Percentiles rank a stretch among this genome's conserved stretches.
These are phyloP conservation scores for Hebeloma cylindrosporum DNA, from an alignment of 768 basidiomycete species.

Conservation along the genomic window DNA sequence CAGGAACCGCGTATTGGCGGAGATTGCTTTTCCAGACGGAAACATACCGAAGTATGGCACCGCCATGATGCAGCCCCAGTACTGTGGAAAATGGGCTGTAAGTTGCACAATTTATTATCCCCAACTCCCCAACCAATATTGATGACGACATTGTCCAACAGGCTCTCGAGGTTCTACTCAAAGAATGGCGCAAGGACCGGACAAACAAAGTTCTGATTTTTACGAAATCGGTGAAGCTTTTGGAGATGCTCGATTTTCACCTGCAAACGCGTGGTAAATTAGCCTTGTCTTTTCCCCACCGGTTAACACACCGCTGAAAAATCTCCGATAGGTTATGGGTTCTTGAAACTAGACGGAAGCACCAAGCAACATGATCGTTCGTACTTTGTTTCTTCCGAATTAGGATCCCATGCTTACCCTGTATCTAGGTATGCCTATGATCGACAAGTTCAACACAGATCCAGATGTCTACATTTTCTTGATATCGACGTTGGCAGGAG, in stretches of 20 bases:
- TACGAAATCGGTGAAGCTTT: slow-evolving; percentile 87
- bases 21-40: slow-evolving; percentile 60
- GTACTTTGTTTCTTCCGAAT: slow-evolving; percentile 23
- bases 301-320: not conserved
- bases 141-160: slow-evolving; percentile 25
- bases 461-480: slow-evolving; percentile 76
- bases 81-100: slow-evolving; percentile 87
- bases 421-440: slow-evolving; percentile 73
- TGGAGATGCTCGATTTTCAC: slow-evolving; percentile 83
- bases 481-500: slow-evolving; percentile 90
- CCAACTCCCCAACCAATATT: too few relatives aligned
- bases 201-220: slow-evolving; percentile 92
- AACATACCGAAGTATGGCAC: slow-evolving; percentile 57
- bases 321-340: slow-evolving; percentile 48
- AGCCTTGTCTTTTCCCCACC: slow-evolving; percentile 11
- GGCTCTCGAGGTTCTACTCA: slow-evolving; percentile 68
- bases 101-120: slow-evolving; percentile 21
- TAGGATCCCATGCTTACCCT: not conserved
- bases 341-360: slow-evolving; percentile 79
- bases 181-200: slow-evolving; percentile 60
- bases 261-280: slow-evolving; percentile 58
- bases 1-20: slow-evolving; percentile 61
- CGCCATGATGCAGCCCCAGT: slow-evolving; percentile 60
- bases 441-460: slow-evolving; percentile 80
- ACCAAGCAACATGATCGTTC: slow-evolving; percentile 65